phyloP scores from a whole-genome alignment of 2,329 filamentous ascomycete genomes.

The Aspergillus melleus region DNA sequence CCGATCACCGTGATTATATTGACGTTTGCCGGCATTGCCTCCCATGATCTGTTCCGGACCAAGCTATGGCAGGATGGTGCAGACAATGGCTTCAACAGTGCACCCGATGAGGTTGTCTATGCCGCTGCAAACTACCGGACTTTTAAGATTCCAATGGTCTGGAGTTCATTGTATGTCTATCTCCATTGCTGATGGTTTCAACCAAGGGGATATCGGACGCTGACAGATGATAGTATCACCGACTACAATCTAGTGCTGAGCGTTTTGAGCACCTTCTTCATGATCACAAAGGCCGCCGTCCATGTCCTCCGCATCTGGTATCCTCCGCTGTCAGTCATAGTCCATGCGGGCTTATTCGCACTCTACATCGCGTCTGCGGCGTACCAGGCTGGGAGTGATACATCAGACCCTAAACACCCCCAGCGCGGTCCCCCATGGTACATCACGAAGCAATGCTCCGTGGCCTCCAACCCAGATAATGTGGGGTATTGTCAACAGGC shows the following conservation, averaged over 20 bases:
- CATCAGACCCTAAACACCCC: conserved; percentile 54
- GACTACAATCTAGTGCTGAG: conserved; percentile 62
- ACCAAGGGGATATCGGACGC: neutral
- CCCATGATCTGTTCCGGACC: conserved; percentile 61
- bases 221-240: conserved; percentile 50
- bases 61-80: conserved; percentile 63
- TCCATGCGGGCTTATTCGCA: conserved; percentile 53
- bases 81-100: conserved; percentile 63
- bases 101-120: conserved; percentile 57
- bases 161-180: conserved; percentile 59
- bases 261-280: conserved; percentile 61
- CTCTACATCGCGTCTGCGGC: conserved; percentile 58
- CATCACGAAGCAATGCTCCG: conserved; percentile 60
- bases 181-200: neutral
- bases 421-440: conserved; percentile 63
- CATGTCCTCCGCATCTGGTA: conserved; percentile 59
- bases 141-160: conserved; percentile 56
- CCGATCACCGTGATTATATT: conserved; percentile 58
- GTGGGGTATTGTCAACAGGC: conserved; percentile 61
- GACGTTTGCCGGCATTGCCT: conserved; percentile 62
- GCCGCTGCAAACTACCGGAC: conserved; percentile 59
- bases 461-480: conserved; percentile 48
- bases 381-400: conserved; percentile 59
- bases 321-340: conserved; percentile 54
- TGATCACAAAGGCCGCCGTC: conserved; percentile 58